Conservation (phyloP, 495 filamentous ascomycete species). For the Aspergillus heteromorphus region DNA sequence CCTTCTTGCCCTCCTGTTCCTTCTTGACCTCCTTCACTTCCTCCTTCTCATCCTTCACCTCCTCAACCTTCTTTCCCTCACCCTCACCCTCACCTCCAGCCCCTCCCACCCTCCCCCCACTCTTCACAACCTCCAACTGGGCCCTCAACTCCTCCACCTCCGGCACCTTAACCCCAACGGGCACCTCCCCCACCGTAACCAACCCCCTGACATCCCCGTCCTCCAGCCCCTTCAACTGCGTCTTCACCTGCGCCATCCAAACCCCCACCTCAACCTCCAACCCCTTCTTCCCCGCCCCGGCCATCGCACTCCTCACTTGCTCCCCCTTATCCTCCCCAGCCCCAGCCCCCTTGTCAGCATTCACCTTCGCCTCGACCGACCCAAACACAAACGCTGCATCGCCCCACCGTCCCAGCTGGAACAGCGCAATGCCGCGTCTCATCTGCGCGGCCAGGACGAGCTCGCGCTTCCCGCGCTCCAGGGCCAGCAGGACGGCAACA, state of each 20-base stretch:
- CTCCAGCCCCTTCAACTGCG: slow-evolving; percentile 34
- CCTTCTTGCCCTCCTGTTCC: slow-evolving; percentile 1
- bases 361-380: slow-evolving; percentile 55
- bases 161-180: slow-evolving; percentile 39
- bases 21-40: slow-evolving; percentile 5
- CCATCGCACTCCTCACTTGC: slow-evolving; percentile 25
- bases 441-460: slow-evolving; percentile 76
- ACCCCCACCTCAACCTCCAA: slow-evolving; percentile 27
- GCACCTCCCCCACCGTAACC: slow-evolving; percentile 58
- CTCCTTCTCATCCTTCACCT: slow-evolving; percentile 23
- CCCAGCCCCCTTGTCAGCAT: slow-evolving; percentile 34
- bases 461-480: slow-evolving; percentile 71
- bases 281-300: slow-evolving; percentile 54
- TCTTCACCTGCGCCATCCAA: slow-evolving; percentile 16
- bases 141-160: slow-evolving; percentile 21
- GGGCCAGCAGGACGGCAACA: slow-evolving; percentile 62
- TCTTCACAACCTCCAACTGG: slow-evolving; percentile 22
- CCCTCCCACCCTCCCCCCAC: slow-evolving; percentile 54
- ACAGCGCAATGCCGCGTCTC: slow-evolving; percentile 69
- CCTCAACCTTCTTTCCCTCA: slow-evolving; percentile 39
- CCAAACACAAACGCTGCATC: slow-evolving; percentile 71
- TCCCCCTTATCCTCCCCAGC: slow-evolving; percentile 35
- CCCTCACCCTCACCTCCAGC: slow-evolving; percentile 59
- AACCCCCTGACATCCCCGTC: slow-evolving; percentile 50
- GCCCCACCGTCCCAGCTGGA: slow-evolving; percentile 62